Base-by-base conservation (phyloP, 495 filamentous ascomycete species). In the Cairneyella variabilis region DNA sequence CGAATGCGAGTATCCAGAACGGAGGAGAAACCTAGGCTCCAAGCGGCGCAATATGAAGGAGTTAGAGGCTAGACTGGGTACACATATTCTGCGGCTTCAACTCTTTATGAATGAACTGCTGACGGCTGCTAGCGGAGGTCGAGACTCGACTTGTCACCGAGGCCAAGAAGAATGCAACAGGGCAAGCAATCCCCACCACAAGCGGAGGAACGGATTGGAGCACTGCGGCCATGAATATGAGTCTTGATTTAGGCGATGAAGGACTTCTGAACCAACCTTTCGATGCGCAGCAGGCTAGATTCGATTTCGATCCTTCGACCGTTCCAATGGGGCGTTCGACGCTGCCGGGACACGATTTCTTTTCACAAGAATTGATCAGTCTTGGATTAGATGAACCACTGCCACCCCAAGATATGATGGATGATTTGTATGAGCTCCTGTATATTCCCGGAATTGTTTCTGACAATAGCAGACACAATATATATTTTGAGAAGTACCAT, bases 21-120 rank as follows among this genome's bases (percentile, higher is more conserved):
- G 90, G 44, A 81, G 92, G 67, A 86, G 90, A 71, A 97, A 97
- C 77, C 95, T 90, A 66, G 93, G 95, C 8, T 91, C 93, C 2
- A 98, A 97, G 73, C 79, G 95, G 64, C 91, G 93, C 54, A 97
- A 98, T 70, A 93, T 98, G 56, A 98, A 97, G 76, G 89, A 91
- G 51, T 66, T 98, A 63, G 95, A 97, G 72, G 92, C 91, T 52
- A 81, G 95, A 62, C 71, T 98, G 62, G 89, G 92, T 96, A 78
- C 63, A 80, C 50, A 38, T n/a, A n/a, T n/a, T 27, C 27, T 45
- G 56, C 38, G 42, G 9, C 20, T 17, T 30, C 14, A 37, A 44
- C 17, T 49, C 16, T 17, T 18, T 2, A 51, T n/a, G 8, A 17
- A 16, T 45, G 32, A 30, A 3, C 23, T 22, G 26, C 52, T 48